Evolutionary conservation across 768 basidiomycete species (phyloP), one percentile per base, ranked within the genome.

Genomic region (Rhizopogon vinicolor): DNA sequence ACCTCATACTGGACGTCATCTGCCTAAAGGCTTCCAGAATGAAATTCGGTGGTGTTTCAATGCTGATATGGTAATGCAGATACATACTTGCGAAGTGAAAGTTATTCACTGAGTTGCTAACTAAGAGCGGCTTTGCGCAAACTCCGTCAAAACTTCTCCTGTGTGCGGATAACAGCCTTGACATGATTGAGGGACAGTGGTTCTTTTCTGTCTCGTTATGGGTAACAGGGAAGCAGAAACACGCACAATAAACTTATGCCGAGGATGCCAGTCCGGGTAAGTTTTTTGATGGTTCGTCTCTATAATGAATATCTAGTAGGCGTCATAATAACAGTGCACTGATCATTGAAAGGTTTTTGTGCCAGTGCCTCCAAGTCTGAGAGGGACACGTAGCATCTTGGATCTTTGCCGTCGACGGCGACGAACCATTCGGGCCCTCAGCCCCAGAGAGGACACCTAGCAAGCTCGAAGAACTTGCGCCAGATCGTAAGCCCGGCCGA

Each of bases 281-380:
- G 57, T 44, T 71, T 71, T 60, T 71, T 69, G 59, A 69, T 71
- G 2, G 61, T 62, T 3, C 64, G 58, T 12, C 69, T 66, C 25
- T 44, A 28, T 28, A 16, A 52, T 43, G 18, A 42, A 13, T 22
- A 13, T 16, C 7, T 5, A 16, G 16, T 5, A 28, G 14, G 29
- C 22, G 40, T 41, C 5, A 48, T 41, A 5, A 19, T 4, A 25
- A 18, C 29, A 19, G 7, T 9, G 8, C 9, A 45, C 59, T 25
- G 44, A 65, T 64, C 68, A 51, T 70, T 70, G 57, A 70, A 66
- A 7, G 48, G 58, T 35, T 68, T 65, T 52, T 52, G 44, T 2
- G 68, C 60, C 4, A 71, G 53, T 41, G 33, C 56, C 19, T 64
- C 61, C n/a, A 44, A 44, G 4, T 70, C 63, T 40, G 41, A 40